A percentile compares a stretch with the other conserved stretches of the same genome.
Conservation (phyloP, 1,284 basidiomycete genomes). For the Anthracocystis panici-leucophaei region DNA sequence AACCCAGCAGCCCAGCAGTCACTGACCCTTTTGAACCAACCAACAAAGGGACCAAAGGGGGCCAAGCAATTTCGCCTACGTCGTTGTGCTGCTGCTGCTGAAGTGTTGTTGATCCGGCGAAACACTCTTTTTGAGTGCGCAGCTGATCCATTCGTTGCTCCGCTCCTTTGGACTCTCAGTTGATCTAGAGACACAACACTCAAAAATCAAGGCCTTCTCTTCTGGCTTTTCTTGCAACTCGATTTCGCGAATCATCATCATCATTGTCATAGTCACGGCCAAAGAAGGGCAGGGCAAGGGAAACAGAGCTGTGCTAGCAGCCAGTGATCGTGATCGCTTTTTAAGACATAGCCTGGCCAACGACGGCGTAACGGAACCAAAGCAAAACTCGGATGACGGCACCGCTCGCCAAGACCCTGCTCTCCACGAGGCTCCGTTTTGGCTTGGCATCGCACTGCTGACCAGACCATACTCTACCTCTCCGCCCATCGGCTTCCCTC, state of each 20-base stretch:
- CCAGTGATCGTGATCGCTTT: neutral
- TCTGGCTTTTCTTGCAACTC: no score
- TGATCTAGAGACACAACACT: no score
- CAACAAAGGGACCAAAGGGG: neutral
- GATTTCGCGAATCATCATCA: no score
- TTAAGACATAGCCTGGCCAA: neutral
- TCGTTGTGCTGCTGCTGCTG: constrained; percentile 7
- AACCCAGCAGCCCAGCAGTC: neutral
- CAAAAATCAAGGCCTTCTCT: no score
- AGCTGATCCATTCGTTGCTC: neutral
- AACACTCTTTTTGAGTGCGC: neutral
- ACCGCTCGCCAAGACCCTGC: constrained; percentile 12
- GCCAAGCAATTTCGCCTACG: constrained; percentile 13
- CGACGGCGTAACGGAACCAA: constrained; percentile 4
- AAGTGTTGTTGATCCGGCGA: neutral
- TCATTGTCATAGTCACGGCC: neutral
- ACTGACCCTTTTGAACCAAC: no score
- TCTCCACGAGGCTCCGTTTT: constrained; percentile 9
- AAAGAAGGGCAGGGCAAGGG: neutral
- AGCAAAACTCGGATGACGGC: neutral
- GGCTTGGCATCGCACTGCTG: constrained; percentile 9
- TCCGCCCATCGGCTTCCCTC: neutral
- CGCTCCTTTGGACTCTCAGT: no score
- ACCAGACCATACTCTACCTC: neutral
- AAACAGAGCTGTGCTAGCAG: neutral